phyloP scores from a whole-genome alignment of 2,329 filamentous ascomycete genomes.

The Aspergillus ibericus region DNA sequence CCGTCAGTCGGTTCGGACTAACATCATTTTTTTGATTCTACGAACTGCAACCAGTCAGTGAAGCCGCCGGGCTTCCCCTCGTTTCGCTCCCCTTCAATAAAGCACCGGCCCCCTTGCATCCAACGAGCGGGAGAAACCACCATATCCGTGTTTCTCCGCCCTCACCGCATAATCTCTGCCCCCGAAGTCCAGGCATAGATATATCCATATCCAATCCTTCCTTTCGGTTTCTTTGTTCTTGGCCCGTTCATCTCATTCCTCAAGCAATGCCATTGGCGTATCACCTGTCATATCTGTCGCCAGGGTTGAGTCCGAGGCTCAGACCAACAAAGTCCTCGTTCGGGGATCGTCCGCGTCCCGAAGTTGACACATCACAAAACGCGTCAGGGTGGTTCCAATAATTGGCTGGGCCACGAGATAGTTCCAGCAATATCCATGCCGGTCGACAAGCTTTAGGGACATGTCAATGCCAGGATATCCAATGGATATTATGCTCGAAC shows the following conservation, averaged over 20 bases:
- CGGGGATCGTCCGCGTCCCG: conserved; percentile 8
- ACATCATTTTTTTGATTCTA: background rate
- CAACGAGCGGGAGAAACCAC: background rate
- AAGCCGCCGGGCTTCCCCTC: background rate
- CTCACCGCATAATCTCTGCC: conserved; percentile 10
- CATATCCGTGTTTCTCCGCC: background rate
- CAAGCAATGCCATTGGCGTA: conserved; percentile 9
- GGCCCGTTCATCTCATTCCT: background rate
- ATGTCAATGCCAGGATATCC: background rate
- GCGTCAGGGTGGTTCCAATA: conserved; percentile 1
- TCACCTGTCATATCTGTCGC: conserved; percentile 19
- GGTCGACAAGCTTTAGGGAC: background rate
- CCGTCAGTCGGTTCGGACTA: background rate
- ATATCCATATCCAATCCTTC: background rate
- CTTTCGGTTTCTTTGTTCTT: background rate
- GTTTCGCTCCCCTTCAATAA: conserved; percentile 18
- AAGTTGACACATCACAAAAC: conserved; percentile 11
- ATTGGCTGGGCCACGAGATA: background rate
- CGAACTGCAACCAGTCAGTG: background rate
- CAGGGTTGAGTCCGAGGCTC: background rate
- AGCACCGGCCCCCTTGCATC: conserved; percentile 17
- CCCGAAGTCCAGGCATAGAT: background rate
- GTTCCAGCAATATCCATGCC: background rate
- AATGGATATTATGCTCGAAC: background rate
- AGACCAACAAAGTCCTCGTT: conserved; percentile 6